phyloP scores from a whole-genome alignment of 495 filamentous ascomycete genomes.

The Hypoxylon lenormandii region DNA sequence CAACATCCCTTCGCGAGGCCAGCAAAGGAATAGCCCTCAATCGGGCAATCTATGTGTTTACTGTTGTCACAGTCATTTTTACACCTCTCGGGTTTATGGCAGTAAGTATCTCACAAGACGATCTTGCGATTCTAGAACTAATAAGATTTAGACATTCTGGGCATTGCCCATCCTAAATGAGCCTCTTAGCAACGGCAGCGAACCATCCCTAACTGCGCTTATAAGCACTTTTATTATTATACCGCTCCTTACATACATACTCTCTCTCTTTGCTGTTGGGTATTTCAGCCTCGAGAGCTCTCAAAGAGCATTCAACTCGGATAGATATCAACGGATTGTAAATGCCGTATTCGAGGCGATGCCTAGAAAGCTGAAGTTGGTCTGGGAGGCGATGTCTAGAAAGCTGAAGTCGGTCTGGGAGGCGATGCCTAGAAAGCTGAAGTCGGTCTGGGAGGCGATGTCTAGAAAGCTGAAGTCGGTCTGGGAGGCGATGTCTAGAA shows the following conservation, averaged over 20 bases:
- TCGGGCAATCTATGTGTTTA: conserved; percentile 33
- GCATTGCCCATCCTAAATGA: background rate
- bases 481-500: no score
- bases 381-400: no score
- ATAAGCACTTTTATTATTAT: background rate
- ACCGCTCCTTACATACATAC: background rate
- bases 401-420: no score
- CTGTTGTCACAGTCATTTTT: conserved; percentile 35
- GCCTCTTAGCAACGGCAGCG: background rate
- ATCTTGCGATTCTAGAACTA: background rate
- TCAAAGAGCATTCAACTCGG: no score
- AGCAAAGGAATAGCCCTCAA: conserved; percentile 26
- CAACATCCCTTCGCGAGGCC: conserved; percentile 35
- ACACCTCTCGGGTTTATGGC: conserved; percentile 15
- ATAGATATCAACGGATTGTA: no score
- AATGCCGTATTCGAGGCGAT: no score
- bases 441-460: no score
- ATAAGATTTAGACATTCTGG: background rate
- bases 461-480: no score
- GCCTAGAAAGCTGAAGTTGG: no score
- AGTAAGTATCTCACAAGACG: conserved; percentile 1
- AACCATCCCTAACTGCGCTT: background rate
- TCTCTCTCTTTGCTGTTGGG: no score
- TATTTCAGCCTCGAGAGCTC: no score
- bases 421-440: no score